These are phyloP conservation scores for Phascolomyces articulosus DNA, from an alignment of 371 early-diverging fungal genomes.

Conservation along the genomic window DNA sequence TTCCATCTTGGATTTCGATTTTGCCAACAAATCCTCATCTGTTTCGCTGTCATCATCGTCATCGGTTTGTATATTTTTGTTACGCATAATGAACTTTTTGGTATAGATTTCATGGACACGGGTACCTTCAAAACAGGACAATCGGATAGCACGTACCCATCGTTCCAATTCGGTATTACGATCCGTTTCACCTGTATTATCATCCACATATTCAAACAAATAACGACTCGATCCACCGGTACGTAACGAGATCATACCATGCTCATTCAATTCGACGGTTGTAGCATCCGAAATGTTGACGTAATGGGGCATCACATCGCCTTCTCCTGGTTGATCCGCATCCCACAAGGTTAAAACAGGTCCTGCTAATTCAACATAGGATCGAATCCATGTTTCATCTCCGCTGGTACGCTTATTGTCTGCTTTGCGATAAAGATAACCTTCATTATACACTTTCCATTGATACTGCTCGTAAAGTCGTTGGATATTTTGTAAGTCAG, in stretches of 20 bases:
- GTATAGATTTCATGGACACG: slow-evolving; percentile 80
- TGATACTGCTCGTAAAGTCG: slow-evolving; percentile 55
- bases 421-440: slow-evolving; percentile 68
- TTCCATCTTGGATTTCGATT: slow-evolving; percentile 30
- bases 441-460: slow-evolving; percentile 70
- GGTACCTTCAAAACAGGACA: slow-evolving; percentile 78
- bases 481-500: slow-evolving; percentile 36
- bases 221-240: slow-evolving; percentile 70
- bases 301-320: slow-evolving; percentile 52
- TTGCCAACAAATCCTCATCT: slow-evolving; percentile 12
- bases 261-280: slow-evolving; percentile 47
- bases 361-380: slow-evolving; percentile 74
- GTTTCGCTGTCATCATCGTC: slow-evolving; percentile 4
- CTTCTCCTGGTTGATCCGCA: slow-evolving; percentile 9
- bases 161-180: background rate
- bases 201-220: slow-evolving; percentile 19
- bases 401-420: slow-evolving; percentile 44
- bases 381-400: slow-evolving; percentile 60
- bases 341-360: slow-evolving; percentile 68
- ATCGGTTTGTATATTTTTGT: slow-evolving; percentile 8
- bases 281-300: slow-evolving; percentile 74
- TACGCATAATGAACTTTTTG: slow-evolving; percentile 51
- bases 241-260: slow-evolving; percentile 49
- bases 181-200: slow-evolving; percentile 40
- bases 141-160: slow-evolving; percentile 74